phyloP scores from a whole-genome alignment of 805 yeast species.

The Alloascoidea africana region DNA sequence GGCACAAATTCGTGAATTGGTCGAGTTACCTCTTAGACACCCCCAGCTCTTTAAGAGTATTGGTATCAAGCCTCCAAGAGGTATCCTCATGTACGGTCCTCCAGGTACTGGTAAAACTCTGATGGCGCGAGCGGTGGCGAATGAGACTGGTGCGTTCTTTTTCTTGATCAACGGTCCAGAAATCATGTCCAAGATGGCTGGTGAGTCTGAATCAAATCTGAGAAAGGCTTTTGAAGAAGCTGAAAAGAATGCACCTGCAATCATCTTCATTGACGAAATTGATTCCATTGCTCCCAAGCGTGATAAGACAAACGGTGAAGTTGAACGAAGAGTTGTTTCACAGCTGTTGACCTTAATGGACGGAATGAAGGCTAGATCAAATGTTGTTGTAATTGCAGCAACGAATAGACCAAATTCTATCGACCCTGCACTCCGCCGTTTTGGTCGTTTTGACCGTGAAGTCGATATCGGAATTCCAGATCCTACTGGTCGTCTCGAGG shows the following conservation, averaged over 20 bases:
- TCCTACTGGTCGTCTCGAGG: slow-evolving; percentile 96
- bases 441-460: slow-evolving; percentile 78
- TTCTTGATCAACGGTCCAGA: slow-evolving; percentile 98
- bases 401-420: slow-evolving; percentile 80
- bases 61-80: slow-evolving; percentile 98
- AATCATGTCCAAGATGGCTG: slow-evolving; percentile 99
- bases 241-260: slow-evolving; percentile 95
- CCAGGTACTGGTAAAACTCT: slow-evolving; percentile 99
- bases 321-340: slow-evolving; percentile 97
- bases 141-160: slow-evolving; percentile 98
- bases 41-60: slow-evolving; percentile 96
- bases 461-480: slow-evolving; percentile 90
- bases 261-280: slow-evolving; percentile 95
- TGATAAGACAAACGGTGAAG: slow-evolving; percentile 99
- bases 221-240: slow-evolving; percentile 99
- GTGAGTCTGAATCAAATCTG: slow-evolving; percentile 93
- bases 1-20: slow-evolving; percentile 98
- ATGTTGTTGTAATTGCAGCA: slow-evolving; percentile 96
- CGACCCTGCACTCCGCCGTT: slow-evolving; percentile 76
- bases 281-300: slow-evolving; percentile 99
- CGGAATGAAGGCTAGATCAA: slow-evolving; percentile 99
- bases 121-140: slow-evolving; percentile 99
- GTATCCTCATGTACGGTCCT: slow-evolving; percentile 96
- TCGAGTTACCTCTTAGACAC: slow-evolving; percentile 94
- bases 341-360: slow-evolving; percentile 97